A percentile compares a stretch with the other conserved stretches of the same genome.
Conservation (phyloP, 2,329 filamentous ascomycete species). For the Claviceps sp. region DNA sequence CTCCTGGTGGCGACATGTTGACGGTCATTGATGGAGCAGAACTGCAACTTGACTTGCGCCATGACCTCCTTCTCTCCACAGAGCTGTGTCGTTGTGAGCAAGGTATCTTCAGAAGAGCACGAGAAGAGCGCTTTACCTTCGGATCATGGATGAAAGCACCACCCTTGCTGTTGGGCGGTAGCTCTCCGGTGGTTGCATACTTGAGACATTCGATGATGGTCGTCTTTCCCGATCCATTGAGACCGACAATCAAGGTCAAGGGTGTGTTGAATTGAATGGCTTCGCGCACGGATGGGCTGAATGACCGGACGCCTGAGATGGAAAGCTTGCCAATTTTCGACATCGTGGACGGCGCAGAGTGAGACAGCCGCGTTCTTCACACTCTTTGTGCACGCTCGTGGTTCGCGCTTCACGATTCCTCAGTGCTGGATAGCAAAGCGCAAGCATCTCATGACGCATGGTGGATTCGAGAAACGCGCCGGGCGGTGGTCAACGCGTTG, state of each 20-base stretch:
- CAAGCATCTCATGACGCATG: neutral
- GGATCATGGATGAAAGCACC: constrained; percentile 96
- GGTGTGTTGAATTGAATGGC: constrained; percentile 81
- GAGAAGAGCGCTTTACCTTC: constrained; percentile 39
- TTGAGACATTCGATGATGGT: constrained; percentile 98
- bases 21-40: constrained; percentile 63
- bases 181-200: constrained; percentile 88
- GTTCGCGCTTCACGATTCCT: neutral
- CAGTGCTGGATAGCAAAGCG: neutral
- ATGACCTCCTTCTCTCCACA: constrained; percentile 77
- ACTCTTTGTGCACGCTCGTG: neutral
- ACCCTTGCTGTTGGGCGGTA: constrained; percentile 80
- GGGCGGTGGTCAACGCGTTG: constrained; percentile 1
- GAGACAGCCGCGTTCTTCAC: too few relatives aligned
- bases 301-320: constrained; percentile 74
- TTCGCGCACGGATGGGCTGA: constrained; percentile 61
- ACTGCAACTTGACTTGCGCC: constrained; percentile 83
- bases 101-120: neutral
- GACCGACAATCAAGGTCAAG: constrained; percentile 88
- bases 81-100: constrained; percentile 32
- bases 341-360: constrained; percentile 26
- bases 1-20: constrained; percentile 75
- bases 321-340: constrained; percentile 83
- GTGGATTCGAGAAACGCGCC: constrained; percentile 1
- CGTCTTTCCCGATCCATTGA: constrained; percentile 96